Conservation (phyloP, 768 basidiomycete species). For the Termitomyces sp. region DNA sequence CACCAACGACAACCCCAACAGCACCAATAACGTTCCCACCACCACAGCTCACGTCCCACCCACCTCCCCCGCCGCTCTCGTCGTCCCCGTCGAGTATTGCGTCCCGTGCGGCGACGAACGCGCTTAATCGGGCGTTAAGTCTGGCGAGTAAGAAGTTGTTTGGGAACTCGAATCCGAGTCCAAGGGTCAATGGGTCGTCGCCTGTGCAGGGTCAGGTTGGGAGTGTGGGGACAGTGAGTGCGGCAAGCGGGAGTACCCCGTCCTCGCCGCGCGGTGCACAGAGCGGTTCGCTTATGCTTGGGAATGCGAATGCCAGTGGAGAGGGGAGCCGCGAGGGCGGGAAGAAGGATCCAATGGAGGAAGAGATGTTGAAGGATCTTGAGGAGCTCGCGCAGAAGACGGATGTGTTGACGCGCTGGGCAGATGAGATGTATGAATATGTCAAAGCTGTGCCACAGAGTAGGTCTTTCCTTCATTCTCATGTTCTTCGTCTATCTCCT, state of each 20-base stretch:
- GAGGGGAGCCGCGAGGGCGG: slow-evolving; percentile 18
- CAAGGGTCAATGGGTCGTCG: no score
- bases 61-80: slow-evolving; percentile 42
- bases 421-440: slow-evolving; percentile 89
- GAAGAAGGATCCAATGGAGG: slow-evolving; percentile 68
- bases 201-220: slow-evolving; percentile 9
- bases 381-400: slow-evolving; percentile 97
- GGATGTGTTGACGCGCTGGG: slow-evolving; percentile 88
- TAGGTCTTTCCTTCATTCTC: slow-evolving; percentile 29
- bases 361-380: slow-evolving; percentile 70
- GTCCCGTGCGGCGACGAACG: slow-evolving; percentile 64
- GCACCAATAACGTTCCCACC: slow-evolving; percentile 37
- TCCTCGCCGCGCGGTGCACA: slow-evolving; percentile 56
- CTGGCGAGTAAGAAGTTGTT: slow-evolving; percentile 81
- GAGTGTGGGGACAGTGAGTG: slow-evolving; percentile 18
- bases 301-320: slow-evolving; percentile 15
- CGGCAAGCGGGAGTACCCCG: slow-evolving; percentile 19
- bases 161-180: background rate
- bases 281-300: slow-evolving; percentile 43
- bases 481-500: slow-evolving; percentile 24
- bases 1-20: background rate
- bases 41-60: slow-evolving; percentile 53
- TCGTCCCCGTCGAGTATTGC: slow-evolving; percentile 60
- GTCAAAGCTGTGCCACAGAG: slow-evolving; percentile 83
- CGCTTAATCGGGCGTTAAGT: slow-evolving; percentile 73